phyloP scores from a whole-genome alignment of 139 green algal genomes.

The Pseudopediastrum boryanum region DNA sequence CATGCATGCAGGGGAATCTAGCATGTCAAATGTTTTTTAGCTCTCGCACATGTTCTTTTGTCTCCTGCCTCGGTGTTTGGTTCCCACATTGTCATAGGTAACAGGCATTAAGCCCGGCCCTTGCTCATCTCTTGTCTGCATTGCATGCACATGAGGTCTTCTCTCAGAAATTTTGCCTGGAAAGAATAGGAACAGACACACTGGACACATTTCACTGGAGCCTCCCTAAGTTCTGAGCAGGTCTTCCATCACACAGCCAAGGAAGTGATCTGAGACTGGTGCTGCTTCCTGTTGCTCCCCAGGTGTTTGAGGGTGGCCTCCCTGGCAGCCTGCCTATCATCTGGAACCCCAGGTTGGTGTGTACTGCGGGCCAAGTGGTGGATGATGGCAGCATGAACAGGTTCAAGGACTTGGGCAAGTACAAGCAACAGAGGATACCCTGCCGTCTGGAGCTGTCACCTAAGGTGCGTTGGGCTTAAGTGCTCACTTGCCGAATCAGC shows the following conservation, averaged over 20 bases:
- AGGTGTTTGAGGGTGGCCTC: slow-evolving; percentile 58
- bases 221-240: neutral
- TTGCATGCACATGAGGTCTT: too few relatives aligned
- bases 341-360: slow-evolving; percentile 60
- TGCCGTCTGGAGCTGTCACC: slow-evolving; percentile 55
- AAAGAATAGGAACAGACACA: too few relatives aligned
- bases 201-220: neutral
- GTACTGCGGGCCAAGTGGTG: slow-evolving; percentile 57
- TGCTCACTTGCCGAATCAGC: neutral
- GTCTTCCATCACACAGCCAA: neutral
- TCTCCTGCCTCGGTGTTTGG: too few relatives aligned
- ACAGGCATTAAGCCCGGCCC: too few relatives aligned
- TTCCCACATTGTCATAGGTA: too few relatives aligned
- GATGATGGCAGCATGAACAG: slow-evolving; percentile 45
- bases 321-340: slow-evolving; percentile 52
- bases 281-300: neutral
- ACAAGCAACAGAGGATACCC: slow-evolving; percentile 33
- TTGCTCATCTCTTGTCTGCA: too few relatives aligned
- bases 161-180: too few relatives aligned
- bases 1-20: neutral
- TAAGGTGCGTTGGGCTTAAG: neutral
- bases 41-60: too few relatives aligned
- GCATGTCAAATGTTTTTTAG: neutral
- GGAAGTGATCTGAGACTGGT: neutral
- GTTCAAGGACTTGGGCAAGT: slow-evolving; percentile 35